These are phyloP conservation scores for Mrakia frigida DNA, from an alignment of 768 basidiomycete genomes.

Conservation along the genomic window DNA sequence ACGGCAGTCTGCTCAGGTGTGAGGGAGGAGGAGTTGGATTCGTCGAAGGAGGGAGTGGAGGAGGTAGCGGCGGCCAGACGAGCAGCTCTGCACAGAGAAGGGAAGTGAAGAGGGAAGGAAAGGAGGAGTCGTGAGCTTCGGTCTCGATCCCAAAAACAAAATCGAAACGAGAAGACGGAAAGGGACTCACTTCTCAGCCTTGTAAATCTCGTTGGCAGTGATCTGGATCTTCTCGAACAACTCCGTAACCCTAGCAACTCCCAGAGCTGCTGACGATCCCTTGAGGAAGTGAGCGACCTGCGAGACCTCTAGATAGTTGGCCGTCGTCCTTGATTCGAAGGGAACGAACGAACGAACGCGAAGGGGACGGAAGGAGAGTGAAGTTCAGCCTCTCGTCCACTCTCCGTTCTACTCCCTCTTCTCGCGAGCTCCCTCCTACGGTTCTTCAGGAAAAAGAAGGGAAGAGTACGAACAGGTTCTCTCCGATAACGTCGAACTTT, in stretches of 20 bases:
- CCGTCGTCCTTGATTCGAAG: constrained; percentile 45
- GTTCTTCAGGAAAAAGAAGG: not conserved
- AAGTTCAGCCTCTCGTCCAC: not conserved
- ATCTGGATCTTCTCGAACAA: constrained; percentile 32
- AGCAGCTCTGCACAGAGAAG: constrained; percentile 5
- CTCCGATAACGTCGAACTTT: constrained; percentile 75
- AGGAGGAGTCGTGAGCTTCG: not conserved
- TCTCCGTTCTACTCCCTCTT: not conserved
- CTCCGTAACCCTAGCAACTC: constrained; percentile 60
- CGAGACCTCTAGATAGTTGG: constrained; percentile 61
- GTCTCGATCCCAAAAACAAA: not conserved
- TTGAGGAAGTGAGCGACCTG: constrained; percentile 89
- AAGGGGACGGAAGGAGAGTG: not conserved
- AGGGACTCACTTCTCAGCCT: constrained; percentile 22
- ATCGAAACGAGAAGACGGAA: not conserved
- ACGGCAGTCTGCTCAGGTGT: constrained; percentile 7
- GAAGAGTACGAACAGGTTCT: constrained; percentile 60
- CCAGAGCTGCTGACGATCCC: constrained; percentile 91
- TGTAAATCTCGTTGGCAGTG: constrained; percentile 30
- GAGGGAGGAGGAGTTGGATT: constrained; percentile 10
- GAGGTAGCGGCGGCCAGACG: not conserved
- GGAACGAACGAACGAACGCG: not conserved
- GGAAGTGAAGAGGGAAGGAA: no score
- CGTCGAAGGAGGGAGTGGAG: constrained; percentile 24
- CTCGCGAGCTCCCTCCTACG: not conserved